Percentiles rank a stretch among this genome's conserved stretches.
These are phyloP conservation scores for Stagonosporopsis rhizophila DNA, from an alignment of 2,329 filamentous ascomycete genomes.

Conservation along the genomic window DNA sequence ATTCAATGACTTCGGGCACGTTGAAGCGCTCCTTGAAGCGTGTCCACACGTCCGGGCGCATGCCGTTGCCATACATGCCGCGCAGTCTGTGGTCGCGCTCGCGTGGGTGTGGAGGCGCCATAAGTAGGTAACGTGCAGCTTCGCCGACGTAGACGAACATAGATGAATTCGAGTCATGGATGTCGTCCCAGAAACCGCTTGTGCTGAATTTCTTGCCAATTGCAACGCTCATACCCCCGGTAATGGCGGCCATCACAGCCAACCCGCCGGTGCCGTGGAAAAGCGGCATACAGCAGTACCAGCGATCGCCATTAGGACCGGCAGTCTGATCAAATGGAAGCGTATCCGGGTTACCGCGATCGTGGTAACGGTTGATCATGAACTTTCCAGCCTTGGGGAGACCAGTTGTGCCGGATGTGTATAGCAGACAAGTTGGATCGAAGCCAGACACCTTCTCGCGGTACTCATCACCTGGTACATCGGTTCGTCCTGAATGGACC, in stretches of 20 bases:
- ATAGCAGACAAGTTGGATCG: constrained; percentile 69
- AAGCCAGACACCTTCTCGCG: constrained; percentile 59
- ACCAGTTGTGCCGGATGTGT: constrained; percentile 78
- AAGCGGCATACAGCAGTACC: constrained; percentile 78
- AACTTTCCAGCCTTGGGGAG: constrained; percentile 64
- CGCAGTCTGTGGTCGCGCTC: constrained; percentile 66
- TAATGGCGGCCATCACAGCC: constrained; percentile 59
- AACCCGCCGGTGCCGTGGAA: constrained; percentile 78
- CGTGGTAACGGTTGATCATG: constrained; percentile 37
- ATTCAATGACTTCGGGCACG: constrained; percentile 69
- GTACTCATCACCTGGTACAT: constrained; percentile 61
- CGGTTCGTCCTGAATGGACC: constrained; percentile 25
- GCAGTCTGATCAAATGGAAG: constrained; percentile 43
- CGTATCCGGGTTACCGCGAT: constrained; percentile 45
- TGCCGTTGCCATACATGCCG: constrained; percentile 69
- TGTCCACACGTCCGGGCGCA: constrained; percentile 72
- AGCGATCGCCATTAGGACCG: constrained; percentile 61
- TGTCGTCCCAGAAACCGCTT: constrained; percentile 73
- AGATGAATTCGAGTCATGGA: constrained; percentile 70
- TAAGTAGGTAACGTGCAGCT: constrained; percentile 74
- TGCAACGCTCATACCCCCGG: constrained; percentile 57
- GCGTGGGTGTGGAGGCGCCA: constrained; percentile 66
- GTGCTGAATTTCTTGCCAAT: constrained; percentile 71
- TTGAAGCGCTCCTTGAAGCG: constrained; percentile 68
- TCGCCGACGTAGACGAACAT: constrained; percentile 80